These are phyloP conservation scores for Blastobotrys illinoisensis DNA, from an alignment of 1,139 yeast genomes.

Conservation along the genomic window DNA sequence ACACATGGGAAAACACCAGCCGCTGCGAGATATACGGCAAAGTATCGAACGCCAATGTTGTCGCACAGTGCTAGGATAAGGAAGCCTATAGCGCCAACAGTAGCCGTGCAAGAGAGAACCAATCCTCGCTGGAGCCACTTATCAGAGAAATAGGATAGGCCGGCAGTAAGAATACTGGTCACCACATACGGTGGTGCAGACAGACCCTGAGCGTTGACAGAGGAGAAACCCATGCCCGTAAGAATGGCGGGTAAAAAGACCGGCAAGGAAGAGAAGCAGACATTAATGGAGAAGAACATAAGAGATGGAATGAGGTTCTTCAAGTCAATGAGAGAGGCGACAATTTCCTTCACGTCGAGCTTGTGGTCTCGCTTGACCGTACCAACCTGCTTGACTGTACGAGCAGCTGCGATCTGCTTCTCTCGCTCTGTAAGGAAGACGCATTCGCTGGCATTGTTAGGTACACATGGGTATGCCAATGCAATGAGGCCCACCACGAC, in stretches of 20 bases:
- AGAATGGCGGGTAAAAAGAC: conserved; percentile 27
- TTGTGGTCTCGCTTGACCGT: conserved; percentile 14
- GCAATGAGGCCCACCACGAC: conserved; percentile 30
- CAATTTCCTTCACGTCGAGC: conserved; percentile 18
- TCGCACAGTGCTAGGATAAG: conserved; percentile 26
- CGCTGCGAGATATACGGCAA: conserved; percentile 31
- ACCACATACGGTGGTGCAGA: conserved; percentile 28
- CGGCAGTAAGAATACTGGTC: conserved; percentile 21
- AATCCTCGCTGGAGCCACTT: conserved; percentile 25
- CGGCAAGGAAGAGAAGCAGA: conserved; percentile 28
- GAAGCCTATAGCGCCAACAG: conserved; percentile 29
- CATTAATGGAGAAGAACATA: conserved; percentile 29
- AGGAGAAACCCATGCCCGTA: conserved; percentile 26
- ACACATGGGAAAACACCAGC: conserved; percentile 31
- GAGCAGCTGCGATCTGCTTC: conserved; percentile 25
- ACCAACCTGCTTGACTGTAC: conserved; percentile 26
- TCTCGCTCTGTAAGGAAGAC: conserved; percentile 25
- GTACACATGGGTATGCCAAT: conserved; percentile 30
- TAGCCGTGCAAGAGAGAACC: conserved; percentile 22
- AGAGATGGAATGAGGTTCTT: conserved; percentile 22
- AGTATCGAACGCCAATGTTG: conserved; percentile 25
- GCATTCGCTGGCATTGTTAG: conserved; percentile 42
- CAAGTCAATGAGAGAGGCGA: conserved; percentile 18
- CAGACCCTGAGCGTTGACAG: conserved; percentile 26
- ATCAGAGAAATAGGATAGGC: conserved; percentile 23